Evolutionary conservation across 805 yeast species (phyloP), one percentile per base, ranked within the genome.

Genomic region (Spathaspora sp.): DNA sequence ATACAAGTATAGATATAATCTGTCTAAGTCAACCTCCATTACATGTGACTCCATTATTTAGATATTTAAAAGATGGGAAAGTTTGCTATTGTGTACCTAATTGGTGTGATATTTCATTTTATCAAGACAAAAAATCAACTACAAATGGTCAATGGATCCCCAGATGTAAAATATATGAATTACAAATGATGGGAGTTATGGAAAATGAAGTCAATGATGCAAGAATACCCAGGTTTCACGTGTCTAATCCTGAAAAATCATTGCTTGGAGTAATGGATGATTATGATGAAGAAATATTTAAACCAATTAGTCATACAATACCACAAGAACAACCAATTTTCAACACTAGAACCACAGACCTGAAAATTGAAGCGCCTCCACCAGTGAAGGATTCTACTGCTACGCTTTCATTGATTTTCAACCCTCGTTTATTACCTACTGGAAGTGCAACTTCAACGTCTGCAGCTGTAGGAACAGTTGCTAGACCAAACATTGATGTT

Each of bases 111-210:
- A 86, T 92, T 12, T 91, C 97, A 0, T 94, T 87, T 62, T 94
- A 96, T 88, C 82, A 80, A 49, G 89, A 86, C 47, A 20, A 23
- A 23, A 23, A 46, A 40, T 65, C 77, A 2, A 72, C 75, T 28
- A 70, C 73, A 18, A 55, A 47, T 7, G 53, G 61, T 5, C 87
- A 82, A 57, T 93, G 98, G 97, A 79, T 86, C n/a, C 97, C 99
- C 0, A 75, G 94, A 35, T 91, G 97, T 67, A 90, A 89, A 60
- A 92, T 94, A 48, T 93, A 94, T 66, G 98, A 93, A 61, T 69
- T 94, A 17, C 98, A 94, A 65, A 94, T 94, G 97, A 93, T 93
- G 96, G 98, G 98, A 0, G 80, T 94, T 7, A 90, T 93, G 86
- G 98, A 93, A 60, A 89, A 89, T 59, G 97, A 94, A 61, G 73